A percentile compares a stretch with the other conserved stretches of the same genome.
Conservation (phyloP, 2,329 filamentous ascomycete species). For the Alternaria gansuensis region DNA sequence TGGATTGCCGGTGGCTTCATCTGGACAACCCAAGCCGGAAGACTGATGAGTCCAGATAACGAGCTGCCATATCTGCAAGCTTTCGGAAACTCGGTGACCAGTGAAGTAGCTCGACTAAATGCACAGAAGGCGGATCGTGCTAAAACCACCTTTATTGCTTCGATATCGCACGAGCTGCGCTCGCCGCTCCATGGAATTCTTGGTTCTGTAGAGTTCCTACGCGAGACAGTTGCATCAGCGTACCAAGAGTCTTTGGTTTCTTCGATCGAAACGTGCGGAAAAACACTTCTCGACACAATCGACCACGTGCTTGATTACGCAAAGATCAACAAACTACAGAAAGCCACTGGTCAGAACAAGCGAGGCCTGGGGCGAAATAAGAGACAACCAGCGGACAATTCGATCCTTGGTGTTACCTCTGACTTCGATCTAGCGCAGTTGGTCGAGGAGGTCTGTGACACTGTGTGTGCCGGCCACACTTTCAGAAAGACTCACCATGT, state of each 20-base stretch:
- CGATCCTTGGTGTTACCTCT: constrained; percentile 43
- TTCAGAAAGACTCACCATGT: constrained; percentile 48
- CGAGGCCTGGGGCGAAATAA: constrained; percentile 34
- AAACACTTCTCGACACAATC: constrained; percentile 53
- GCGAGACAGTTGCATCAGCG: constrained; percentile 40
- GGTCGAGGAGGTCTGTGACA: constrained; percentile 64
- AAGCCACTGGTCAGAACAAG: constrained; percentile 29
- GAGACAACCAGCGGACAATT: constrained; percentile 40
- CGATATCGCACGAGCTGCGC: constrained; percentile 59
- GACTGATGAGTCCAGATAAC: constrained; percentile 44
- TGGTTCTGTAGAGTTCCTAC: constrained; percentile 51
- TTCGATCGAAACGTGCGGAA: constrained; percentile 50
- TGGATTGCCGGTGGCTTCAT: constrained; percentile 49
- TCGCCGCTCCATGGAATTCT: constrained; percentile 70
- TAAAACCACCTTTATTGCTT: constrained; percentile 55
- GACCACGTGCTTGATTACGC: constrained; percentile 52
- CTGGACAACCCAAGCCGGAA: constrained; percentile 45
- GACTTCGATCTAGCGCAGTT: constrained; percentile 44
- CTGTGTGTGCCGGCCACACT: constrained; percentile 62
- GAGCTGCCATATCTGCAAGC: constrained; percentile 49
- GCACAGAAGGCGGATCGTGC: constrained; percentile 46
- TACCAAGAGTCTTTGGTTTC: constrained; percentile 55
- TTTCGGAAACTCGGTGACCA: constrained; percentile 48
- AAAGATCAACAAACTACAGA: constrained; percentile 50
- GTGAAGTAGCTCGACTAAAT: constrained; percentile 44